Conservation (phyloP, 768 basidiomycete species). For the Tricholoma sp. region DNA sequence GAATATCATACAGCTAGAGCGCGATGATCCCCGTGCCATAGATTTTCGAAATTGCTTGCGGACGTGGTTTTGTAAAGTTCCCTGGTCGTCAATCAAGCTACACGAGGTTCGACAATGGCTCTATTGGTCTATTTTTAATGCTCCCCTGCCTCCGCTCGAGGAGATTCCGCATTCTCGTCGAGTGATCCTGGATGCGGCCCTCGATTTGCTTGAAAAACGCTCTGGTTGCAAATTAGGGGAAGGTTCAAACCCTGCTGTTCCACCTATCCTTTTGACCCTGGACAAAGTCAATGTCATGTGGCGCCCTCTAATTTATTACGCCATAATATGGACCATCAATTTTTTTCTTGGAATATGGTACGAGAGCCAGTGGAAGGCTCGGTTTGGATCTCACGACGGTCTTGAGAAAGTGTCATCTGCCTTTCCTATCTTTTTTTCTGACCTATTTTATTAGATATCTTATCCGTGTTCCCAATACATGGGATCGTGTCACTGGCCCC, state of each 20-base stretch:
- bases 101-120: slow-evolving; percentile 70
- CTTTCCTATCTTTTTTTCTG: neutral
- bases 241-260: slow-evolving; percentile 46
- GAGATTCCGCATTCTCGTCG: slow-evolving; percentile 41
- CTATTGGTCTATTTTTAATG: slow-evolving; percentile 79
- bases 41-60: slow-evolving; percentile 68
- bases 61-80: slow-evolving; percentile 73
- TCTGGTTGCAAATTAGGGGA: slow-evolving; percentile 61
- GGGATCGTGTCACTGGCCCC: slow-evolving; percentile 52
- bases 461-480: slow-evolving; percentile 61
- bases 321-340: slow-evolving; percentile 44
- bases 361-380: slow-evolving; percentile 34
- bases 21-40: slow-evolving; percentile 63
- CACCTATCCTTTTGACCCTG: slow-evolving; percentile 66
- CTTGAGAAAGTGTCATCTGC: slow-evolving; percentile 55
- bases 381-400: slow-evolving; percentile 46
- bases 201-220: slow-evolving; percentile 66
- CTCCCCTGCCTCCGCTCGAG: slow-evolving; percentile 49
- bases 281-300: slow-evolving; percentile 68
- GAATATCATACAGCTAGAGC: slow-evolving; percentile 48
- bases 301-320: slow-evolving; percentile 68
- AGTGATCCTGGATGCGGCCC: slow-evolving; percentile 50
- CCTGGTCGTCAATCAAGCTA: slow-evolving; percentile 66
- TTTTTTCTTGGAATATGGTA: slow-evolving; percentile 41
- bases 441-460: slow-evolving; percentile 50